A percentile compares a stretch with the other conserved stretches of the same genome.
phyloP scores from a whole-genome alignment of 2,329 filamentous ascomycete species.

The Neurospora sp. region DNA sequence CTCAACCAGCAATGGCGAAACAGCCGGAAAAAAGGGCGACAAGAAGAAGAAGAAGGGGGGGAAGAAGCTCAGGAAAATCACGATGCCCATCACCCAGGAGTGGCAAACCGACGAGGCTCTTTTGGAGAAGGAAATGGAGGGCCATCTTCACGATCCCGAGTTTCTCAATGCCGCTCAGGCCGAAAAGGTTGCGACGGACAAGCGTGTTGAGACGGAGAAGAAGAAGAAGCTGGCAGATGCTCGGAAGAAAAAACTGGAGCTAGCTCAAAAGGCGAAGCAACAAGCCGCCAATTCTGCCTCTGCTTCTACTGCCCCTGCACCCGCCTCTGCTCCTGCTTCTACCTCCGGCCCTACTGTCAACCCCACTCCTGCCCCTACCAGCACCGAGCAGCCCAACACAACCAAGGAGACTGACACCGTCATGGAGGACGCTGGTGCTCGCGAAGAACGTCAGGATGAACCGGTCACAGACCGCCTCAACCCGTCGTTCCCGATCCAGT shows the following conservation, averaged over 20 bases:
- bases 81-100: slow-evolving; percentile 49
- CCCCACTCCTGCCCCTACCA: neutral
- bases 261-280: slow-evolving; percentile 2
- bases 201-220: neutral
- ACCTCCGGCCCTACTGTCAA: neutral
- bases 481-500: neutral
- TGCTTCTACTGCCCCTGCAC: neutral
- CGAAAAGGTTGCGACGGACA: neutral
- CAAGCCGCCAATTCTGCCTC: neutral
- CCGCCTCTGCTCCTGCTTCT: neutral
- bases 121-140: slow-evolving; percentile 60
- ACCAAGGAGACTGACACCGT: neutral
- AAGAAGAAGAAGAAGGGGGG: slow-evolving; percentile 12
- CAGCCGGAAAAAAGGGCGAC: slow-evolving; percentile 4
- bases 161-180: slow-evolving; percentile 25
- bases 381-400: neutral
- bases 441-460: neutral
- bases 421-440: neutral
- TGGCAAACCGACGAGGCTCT: slow-evolving; percentile 54
- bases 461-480: neutral
- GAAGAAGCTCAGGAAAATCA: slow-evolving; percentile 24
- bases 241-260: slow-evolving; percentile 7
- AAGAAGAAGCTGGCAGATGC: slow-evolving; percentile 6
- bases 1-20: slow-evolving; percentile 10
- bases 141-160: slow-evolving; percentile 54